phyloP scores from a whole-genome alignment of 2,329 filamentous ascomycete species.

The Aspergillus ochraceus region DNA sequence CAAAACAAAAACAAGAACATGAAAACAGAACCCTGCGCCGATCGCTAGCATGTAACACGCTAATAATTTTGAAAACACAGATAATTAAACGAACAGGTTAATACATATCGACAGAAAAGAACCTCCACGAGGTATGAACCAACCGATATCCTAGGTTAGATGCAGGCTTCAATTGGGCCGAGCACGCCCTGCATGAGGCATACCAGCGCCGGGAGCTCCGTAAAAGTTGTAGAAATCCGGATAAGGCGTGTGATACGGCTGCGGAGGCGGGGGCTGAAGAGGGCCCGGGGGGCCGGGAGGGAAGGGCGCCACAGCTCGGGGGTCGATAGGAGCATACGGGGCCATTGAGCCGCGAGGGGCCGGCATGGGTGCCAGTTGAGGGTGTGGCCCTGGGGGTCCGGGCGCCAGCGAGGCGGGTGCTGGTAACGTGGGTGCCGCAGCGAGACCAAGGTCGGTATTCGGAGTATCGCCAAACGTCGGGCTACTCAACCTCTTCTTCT shows the following conservation, averaged over 20 bases:
- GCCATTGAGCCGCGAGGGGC: constrained; percentile 19
- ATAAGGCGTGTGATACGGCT: constrained; percentile 26
- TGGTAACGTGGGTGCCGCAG: constrained; percentile 18
- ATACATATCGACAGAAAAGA: constrained; percentile 12
- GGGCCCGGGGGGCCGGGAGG: constrained; percentile 16
- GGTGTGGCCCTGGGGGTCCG: constrained; percentile 15
- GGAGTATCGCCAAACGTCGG: constrained; percentile 19
- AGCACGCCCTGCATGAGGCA: constrained; percentile 20
- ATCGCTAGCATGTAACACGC: constrained; percentile 14
- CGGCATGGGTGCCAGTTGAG: constrained; percentile 21
- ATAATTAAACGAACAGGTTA: neutral
- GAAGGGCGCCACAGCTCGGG: constrained; percentile 20
- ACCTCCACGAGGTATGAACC: neutral
- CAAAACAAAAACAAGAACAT: neutral
- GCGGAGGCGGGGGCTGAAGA: constrained; percentile 22
- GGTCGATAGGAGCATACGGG: constrained; percentile 33
- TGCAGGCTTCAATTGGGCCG: constrained; percentile 16
- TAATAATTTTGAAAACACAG: constrained; percentile 1
- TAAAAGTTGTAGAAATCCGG: constrained; percentile 24
- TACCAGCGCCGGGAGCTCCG: constrained; percentile 11
- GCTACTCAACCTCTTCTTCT: constrained; percentile 25
- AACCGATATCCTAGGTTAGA: neutral
- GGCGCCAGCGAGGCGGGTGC: constrained; percentile 15
- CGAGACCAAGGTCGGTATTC: constrained; percentile 21
- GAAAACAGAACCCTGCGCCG: constrained; percentile 11